phyloP scores from a whole-genome alignment of 331 rosid species.

The Cydonia oblonga region DNA sequence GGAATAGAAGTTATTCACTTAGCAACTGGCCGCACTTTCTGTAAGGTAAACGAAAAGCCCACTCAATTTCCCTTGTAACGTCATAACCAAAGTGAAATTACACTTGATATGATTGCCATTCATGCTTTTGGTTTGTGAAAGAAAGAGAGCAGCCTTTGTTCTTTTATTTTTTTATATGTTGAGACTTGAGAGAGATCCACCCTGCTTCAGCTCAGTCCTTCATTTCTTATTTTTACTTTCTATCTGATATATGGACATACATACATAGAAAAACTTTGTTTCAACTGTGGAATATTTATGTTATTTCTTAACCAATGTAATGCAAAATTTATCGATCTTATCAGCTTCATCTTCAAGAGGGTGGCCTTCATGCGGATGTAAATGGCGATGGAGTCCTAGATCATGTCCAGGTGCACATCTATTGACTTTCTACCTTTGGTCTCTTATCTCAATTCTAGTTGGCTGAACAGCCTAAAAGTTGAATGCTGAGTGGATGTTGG shows the following conservation, averaged over 20 bases:
- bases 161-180: background rate
- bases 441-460: background rate
- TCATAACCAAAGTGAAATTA: background rate
- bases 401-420: constrained; percentile 83
- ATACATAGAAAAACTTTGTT: background rate
- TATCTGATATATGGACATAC: background rate
- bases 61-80: background rate
- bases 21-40: constrained; percentile 84
- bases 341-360: constrained; percentile 96
- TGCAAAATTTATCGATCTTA: constrained; percentile 19
- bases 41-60: constrained; percentile 47
- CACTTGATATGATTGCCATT: background rate
- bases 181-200: background rate
- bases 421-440: background rate
- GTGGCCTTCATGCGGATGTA: constrained; percentile 97
- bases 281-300: background rate
- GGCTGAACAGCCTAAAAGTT: background rate
- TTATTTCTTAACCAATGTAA: background rate
- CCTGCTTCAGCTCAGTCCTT: background rate
- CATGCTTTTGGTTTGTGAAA: background rate
- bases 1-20: constrained; percentile 92
- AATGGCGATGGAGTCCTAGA: constrained; percentile 98
- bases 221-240: background rate
- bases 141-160: background rate
- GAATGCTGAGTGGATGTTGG: background rate